Base-by-base conservation (phyloP, 176 grass and related monocot genomes). In the Triticum monococcum region DNA sequence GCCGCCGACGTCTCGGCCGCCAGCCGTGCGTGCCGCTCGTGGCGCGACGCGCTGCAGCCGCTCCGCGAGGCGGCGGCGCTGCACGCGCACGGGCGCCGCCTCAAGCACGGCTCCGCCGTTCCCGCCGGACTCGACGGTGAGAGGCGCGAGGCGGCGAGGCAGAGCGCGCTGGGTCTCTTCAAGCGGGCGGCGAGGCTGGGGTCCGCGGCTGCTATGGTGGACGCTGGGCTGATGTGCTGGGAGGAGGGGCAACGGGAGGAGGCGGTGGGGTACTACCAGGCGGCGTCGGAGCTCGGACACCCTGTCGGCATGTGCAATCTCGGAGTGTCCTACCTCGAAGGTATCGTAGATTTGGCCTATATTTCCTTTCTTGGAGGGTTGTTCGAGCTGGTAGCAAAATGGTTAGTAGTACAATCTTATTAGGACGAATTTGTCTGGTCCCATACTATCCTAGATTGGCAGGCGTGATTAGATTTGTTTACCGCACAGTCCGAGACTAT, bases 161-260 rank as follows among this genome's bases (percentile, higher is more conserved):
- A 33, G n/a, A 85, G 85, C 22, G 88, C 90, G 4, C 68, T 95
- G 50, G 88, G 66, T 41, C 84, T 89, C 12, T 95, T 95, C 93
- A 79, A 80, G 79, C 88, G 86, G 9, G 93, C 90, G 11, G 90
- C 90, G 32, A 79, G 68, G 63, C 88, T 88, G 24, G 93, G 93
- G 20, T 95, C 88, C 20, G 88, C 90, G 8, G 85, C 83, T 5
- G 88, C 93, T 50, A 95, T 95, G 93, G 93, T 95, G 62, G 93
- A 95, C 75, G 93, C 90, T 2, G 93, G 93, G 40, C 83, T 95
- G 1, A 84, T 92, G 93, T 95, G 86, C 67, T 92, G 93, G 93
- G 93, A 95, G 18, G 88, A 84, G 12, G 93, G 93, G 32, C 81
- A 77, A 12, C 64, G 86, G 24, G 75, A 59, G 43, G 88, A 92